Conservation (phyloP, 2,329 filamentous ascomycete genomes). For the Pyrenochaeta sp. region DNA sequence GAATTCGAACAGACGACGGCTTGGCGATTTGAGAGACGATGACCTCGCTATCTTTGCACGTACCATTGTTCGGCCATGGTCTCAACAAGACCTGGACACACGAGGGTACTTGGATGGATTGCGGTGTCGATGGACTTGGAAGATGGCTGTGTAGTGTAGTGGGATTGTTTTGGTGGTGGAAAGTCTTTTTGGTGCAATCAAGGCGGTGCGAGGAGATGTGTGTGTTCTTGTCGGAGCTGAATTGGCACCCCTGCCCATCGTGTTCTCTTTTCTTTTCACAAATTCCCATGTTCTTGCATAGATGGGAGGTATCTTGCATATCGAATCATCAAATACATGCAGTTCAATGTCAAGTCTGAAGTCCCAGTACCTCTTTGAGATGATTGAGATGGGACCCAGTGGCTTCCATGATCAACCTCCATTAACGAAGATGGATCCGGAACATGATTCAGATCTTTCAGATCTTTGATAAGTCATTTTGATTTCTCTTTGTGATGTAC, state of each 20-base stretch:
- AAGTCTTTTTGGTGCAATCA: slow-evolving; percentile 31
- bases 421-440: no score
- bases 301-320: slow-evolving; percentile 24
- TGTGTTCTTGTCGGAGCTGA: slow-evolving; percentile 39
- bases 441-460: no score
- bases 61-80: slow-evolving; percentile 14
- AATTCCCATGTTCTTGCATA: slow-evolving; percentile 18
- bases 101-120: slow-evolving; percentile 34
- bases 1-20: slow-evolving; percentile 44
- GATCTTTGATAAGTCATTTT: no score
- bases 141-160: slow-evolving; percentile 44
- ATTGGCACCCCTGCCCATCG: slow-evolving; percentile 26
- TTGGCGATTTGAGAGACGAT: slow-evolving; percentile 45
- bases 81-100: slow-evolving; percentile 12
- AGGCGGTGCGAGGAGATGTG: slow-evolving; percentile 29
- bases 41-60: slow-evolving; percentile 24
- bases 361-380: no score
- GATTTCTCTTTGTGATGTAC: no score
- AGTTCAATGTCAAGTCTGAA: slow-evolving; percentile 8
- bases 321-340: slow-evolving; percentile 24
- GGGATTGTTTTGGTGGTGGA: slow-evolving; percentile 40
- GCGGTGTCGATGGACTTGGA: slow-evolving; percentile 33
- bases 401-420: neutral
- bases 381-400: neutral
- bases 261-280: slow-evolving; percentile 18